These are phyloP conservation scores for Flaveria ramosissima DNA, from an alignment of 129 eudicot species.

Conservation along the genomic window DNA sequence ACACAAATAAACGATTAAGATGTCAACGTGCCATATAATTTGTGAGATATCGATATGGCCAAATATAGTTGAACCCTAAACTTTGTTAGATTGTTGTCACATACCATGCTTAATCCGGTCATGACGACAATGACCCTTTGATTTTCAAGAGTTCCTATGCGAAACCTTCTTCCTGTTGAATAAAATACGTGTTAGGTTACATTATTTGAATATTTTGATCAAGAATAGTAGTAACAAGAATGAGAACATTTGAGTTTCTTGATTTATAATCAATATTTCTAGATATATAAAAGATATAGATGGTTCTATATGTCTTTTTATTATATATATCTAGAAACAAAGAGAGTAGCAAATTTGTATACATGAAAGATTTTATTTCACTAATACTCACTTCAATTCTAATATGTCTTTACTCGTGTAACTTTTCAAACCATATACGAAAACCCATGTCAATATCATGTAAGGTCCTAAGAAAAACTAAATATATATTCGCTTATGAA, in stretches of 20 bases:
- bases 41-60: neutral
- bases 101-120: conserved; percentile 65
- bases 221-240: neutral
- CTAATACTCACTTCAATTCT: too few species aligned
- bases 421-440: too few species aligned
- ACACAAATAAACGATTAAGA: neutral
- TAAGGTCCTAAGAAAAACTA: too few species aligned
- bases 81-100: conserved; percentile 3
- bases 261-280: too few species aligned
- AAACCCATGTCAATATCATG: too few species aligned
- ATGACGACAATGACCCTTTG: conserved; percentile 49
- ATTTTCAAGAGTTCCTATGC: conserved; percentile 38
- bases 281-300: too few species aligned
- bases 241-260: neutral
- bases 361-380: too few species aligned
- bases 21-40: neutral
- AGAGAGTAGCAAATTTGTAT: too few species aligned
- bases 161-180: conserved; percentile 55
- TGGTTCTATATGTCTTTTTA: too few species aligned
- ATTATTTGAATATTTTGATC: neutral
- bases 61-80: neutral
- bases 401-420: too few species aligned
- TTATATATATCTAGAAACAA: too few species aligned
- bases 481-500: too few species aligned
- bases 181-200: neutral